Evolutionary conservation across 2,329 filamentous ascomycete genomes (phyloP), one percentile per base, ranked within the genome.

Genomic region (Exophiala calicioides): DNA sequence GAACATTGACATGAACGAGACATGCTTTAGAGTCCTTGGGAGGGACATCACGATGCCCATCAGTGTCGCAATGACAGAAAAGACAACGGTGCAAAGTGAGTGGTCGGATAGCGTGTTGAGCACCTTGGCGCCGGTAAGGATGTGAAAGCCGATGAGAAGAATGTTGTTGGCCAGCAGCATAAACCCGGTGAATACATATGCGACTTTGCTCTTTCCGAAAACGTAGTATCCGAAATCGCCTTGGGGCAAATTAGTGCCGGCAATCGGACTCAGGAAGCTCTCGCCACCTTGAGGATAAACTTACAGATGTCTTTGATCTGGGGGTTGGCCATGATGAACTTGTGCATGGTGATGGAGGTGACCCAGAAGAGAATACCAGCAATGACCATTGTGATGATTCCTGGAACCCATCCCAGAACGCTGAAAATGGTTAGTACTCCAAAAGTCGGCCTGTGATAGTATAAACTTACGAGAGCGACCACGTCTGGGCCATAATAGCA

Each of bases 141-240:
- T 62, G 57, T 76, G 73, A 58, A 77, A 76, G 6, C 73, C 73
- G 45, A 76, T 73, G 3, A 77, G 64, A 8, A 76, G 54, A 52
- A 77, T 76, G 56, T 76, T 77, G 60, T 77, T 76, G 20, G 71
- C 70, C n/a, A 76, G 64, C 43, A 76, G 55, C 71, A 74, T 73
- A 58, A 73, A 70, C 1, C 60, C 66, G 1, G 68, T 69, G 52
- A 74, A 74, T 34, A 66, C 61, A 51, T 75, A 76, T 1, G 73
- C 72, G 39, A 69, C 52, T 13, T 61, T 63, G 49, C 62, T 69
- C 48, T 69, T 66, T 16, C 72, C 72, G 50, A 72, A 76, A 18
- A 63, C 62, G 48, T 73, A 68, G 58, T 75, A 76, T 34, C 68
- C 73, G 41, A 76, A 75, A 44, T 51, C 47, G 38, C 33, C 33